Conservation (phyloP, 2,329 filamentous ascomycete genomes). For the Diplodia sapinea region DNA sequence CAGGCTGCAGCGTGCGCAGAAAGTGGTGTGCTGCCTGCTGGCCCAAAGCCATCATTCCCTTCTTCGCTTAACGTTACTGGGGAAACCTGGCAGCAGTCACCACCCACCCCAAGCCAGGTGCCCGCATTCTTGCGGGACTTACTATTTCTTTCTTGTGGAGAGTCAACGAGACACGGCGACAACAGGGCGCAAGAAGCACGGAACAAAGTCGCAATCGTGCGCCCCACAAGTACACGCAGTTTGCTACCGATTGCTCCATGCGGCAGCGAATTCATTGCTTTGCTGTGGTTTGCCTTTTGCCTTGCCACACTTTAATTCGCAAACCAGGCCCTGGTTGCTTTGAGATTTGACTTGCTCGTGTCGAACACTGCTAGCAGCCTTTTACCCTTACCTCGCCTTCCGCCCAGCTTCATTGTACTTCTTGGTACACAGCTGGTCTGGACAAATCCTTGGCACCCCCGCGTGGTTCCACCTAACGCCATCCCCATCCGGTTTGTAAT, state of each 20-base stretch:
- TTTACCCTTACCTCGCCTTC: not conserved
- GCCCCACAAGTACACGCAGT: too few relatives aligned
- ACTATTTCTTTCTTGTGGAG: not conserved
- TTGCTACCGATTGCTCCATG: too few relatives aligned
- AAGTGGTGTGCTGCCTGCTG: constrained; percentile 17
- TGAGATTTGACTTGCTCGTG: too few relatives aligned
- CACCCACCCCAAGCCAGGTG: not conserved
- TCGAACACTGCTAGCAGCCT: too few relatives aligned
- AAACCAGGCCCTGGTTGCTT: too few relatives aligned
- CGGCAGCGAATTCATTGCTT: too few relatives aligned
- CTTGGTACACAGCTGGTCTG: not conserved
- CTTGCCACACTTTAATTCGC: too few relatives aligned
- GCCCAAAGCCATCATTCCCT: constrained; percentile 28
- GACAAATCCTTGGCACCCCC: not conserved
- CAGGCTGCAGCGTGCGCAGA: constrained; percentile 25
- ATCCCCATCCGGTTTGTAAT: not conserved
- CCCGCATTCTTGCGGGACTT: too few relatives aligned
- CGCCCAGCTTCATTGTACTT: not conserved
- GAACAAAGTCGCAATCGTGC: too few relatives aligned
- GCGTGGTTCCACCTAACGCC: not conserved
- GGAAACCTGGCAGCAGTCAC: constrained; percentile 22
- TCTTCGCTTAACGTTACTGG: constrained; percentile 29
- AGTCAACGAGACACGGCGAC: too few relatives aligned
- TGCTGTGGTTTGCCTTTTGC: too few relatives aligned
- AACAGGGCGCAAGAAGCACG: too few relatives aligned